A percentile compares a stretch with the other conserved stretches of the same genome.
Evolutionary conservation across 2,329 filamentous ascomycete species (phyloP).

Genomic region (Nannizziopsis barbatae): DNA sequence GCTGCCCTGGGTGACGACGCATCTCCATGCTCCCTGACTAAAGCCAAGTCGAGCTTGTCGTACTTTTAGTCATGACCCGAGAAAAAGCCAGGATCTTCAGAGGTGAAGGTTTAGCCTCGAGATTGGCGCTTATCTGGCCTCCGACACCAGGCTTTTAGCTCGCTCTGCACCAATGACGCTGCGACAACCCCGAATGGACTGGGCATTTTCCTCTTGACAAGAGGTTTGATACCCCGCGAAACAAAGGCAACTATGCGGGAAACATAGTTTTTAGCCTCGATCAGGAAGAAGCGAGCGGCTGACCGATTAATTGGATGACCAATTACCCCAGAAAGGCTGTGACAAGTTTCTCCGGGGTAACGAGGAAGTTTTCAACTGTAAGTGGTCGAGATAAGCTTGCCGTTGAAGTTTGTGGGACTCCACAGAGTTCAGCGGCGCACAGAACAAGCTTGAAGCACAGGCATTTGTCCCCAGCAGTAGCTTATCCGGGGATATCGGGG

Average conservation of each 20-base stretch:
- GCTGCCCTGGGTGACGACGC: too few relatives aligned
- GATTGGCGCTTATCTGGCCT: neutral
- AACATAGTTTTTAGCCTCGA: neutral
- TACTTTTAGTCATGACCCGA: neutral
- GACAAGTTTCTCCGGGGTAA: too few relatives aligned
- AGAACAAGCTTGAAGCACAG: neutral
- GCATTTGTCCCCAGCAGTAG: too few relatives aligned
- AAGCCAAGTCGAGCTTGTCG: too few relatives aligned
- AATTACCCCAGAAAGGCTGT: too few relatives aligned
- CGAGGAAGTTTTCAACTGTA: neutral
- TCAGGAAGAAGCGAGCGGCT: too few relatives aligned
- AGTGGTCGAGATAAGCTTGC: constrained; percentile 2
- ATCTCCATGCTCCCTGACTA: too few relatives aligned
- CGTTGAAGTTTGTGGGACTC: neutral
- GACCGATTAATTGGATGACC: too few relatives aligned
- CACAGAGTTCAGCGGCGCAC: neutral
- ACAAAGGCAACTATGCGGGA: neutral
- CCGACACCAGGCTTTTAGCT: too few relatives aligned
- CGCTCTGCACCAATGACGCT: neutral
- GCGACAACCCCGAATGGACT: neutral
- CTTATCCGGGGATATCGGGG: too few relatives aligned
- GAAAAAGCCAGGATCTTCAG: neutral
- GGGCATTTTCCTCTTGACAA: neutral
- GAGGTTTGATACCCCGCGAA: neutral
- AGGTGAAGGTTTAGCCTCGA: neutral